Evolutionary conservation across 2,329 filamentous ascomycete species (phyloP).

Genomic region (Ceratocystis albifundus): DNA sequence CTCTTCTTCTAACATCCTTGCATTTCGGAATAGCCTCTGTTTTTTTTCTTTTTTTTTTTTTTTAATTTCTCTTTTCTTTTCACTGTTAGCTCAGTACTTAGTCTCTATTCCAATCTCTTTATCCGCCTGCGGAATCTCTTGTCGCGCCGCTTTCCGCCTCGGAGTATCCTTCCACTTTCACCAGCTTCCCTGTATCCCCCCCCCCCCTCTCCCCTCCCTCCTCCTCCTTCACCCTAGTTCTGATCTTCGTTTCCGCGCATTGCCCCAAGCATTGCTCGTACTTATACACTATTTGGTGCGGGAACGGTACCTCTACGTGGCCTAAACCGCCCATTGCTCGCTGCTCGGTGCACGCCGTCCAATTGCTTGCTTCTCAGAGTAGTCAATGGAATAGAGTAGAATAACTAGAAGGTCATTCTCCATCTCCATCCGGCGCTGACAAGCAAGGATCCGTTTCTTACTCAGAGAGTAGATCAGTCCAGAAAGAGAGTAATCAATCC

Average conservation of each 20-base stretch:
- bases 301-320: not conserved
- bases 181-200: not conserved
- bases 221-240: not conserved
- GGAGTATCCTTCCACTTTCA: not conserved
- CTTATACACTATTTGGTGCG: not conserved
- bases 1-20: not conserved
- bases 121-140: too few species aligned
- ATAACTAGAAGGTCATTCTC: not conserved
- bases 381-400: not conserved
- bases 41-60: too few species aligned
- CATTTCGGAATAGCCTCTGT: not conserved
- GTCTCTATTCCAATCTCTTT: not conserved
- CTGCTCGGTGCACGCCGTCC: not conserved
- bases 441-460: not conserved
- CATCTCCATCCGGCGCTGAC: not conserved
- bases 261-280: not conserved
- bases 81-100: not conserved
- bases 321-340: not conserved
- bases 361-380: not conserved
- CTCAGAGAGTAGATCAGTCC: not conserved
- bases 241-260: not conserved
- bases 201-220: too few species aligned
- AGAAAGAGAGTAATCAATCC: not conserved
- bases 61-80: too few species aligned
- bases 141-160: not conserved